Evolutionary conservation across 495 filamentous ascomycete species (phyloP), one percentile per base, ranked within the genome.

Genomic region (Penicillium steckii): DNA sequence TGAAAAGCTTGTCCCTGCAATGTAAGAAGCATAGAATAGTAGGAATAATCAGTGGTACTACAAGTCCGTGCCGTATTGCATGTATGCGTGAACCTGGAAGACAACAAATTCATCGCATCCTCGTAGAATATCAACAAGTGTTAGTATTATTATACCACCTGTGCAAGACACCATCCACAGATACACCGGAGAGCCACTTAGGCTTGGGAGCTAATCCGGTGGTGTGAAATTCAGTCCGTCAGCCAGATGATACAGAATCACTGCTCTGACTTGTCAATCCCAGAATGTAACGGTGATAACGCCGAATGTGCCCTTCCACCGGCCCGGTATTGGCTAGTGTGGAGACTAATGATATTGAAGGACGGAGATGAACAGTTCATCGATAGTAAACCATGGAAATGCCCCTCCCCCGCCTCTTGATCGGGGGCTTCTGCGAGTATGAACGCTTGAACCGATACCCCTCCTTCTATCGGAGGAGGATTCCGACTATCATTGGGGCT

Each of bases 401-500:
- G 2, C 18, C 27, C 46, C 35, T 30, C 29, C 9, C 38, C 38
- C 38, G 38, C 38, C 12, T 41, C 8, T 7, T n/a, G 8, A 22
- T 41, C n/a, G n/a, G 38, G 10, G 18, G 13, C 9, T 41, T 12
- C 38, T 19, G 15, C 17, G 8, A 37, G n/a, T 40, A 13, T 15
- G 22, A 41, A 45, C n/a, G 24, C 24, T 19, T 51, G 25, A 23
- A 44, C 43, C 46, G 50, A 35, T 47, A 32, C 51, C 52, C 57
- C 61, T 57, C 56, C 22, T 38, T 40, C 27, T 52, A 48, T 64
- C 61, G 61, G 61, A 57, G 18, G 27, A 9, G 4, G 1, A n/a
- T 22, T 23, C 61, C 61, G 61, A 64, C 51, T 33, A 21, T 44
- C 35, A 29, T 55, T 54, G 44, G 48, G 19, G 58, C 57, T 55